Base-by-base conservation (phyloP, 2,329 filamentous ascomycete genomes). In the Monosporascus sp. region DNA sequence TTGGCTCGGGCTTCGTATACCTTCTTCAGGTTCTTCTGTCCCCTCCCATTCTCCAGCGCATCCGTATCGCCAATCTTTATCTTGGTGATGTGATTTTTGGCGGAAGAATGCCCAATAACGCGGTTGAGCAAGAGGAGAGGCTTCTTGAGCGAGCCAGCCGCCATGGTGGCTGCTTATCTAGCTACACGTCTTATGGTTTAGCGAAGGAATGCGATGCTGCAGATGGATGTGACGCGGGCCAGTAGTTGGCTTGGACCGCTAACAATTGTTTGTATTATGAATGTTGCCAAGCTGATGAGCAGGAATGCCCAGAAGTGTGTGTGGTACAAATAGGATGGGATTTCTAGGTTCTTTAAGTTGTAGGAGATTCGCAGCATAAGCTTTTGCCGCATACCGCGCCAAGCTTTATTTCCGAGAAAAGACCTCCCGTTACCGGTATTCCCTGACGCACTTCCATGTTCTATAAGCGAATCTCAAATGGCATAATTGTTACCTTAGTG, bases 21-120 rank as follows among this genome's bases (percentile, higher is more conserved):
- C 20, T 66, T 65, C 31, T 66, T 66, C 26, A 70, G 49, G 1
- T 67, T 62, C 43, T 66, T 70, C 56, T 67, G 63, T 22, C 69
- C 60, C 9, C 58, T 46, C 7, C 68, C 66, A 16, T 65, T 58
- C 44, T 72, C 61, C 37, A 74, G 64, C 6, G 56, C 63, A 2
- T 65, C 64, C 7, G 68, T 66, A 57, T 73, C 66, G 56, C 71
- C 71, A 16, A 74, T 64, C 19, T 66, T 66, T 3, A 68, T 60
- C 55, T 70, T 72, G 24, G 66, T 67, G 41, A 72, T 69, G 58
- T 72, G 71, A 52, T 73, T 72, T 51, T 71, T 71, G 22, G 71
- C 69, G 26, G 66, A 59, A 1, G 67, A 55, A 55, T 74, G 70
- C 14, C 71, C 71, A 46, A 73, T 60, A 17, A 72, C 56, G 43